Base-by-base conservation (phyloP, 139 green algal genomes). In the Chlorella sp. region DNA sequence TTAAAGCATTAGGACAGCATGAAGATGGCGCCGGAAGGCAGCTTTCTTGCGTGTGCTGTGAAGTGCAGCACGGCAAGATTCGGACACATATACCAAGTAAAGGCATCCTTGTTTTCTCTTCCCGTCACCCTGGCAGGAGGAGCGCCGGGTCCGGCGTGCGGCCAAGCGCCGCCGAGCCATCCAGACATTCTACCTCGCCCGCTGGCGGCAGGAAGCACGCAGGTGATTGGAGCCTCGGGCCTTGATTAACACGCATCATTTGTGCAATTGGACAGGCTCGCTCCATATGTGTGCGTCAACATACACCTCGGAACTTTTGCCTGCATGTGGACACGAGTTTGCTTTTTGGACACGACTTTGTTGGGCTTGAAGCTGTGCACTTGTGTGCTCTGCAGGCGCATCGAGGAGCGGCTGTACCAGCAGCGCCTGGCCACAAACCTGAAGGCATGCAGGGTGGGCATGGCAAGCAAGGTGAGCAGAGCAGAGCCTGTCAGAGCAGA, bases 361-460 rank as follows among this genome's bases (percentile, higher is more conserved):
- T 57, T 57, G 48, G 48, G 48, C 48, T 57, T 57, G 7, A 57
- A 57, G 48, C 48, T 57, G 48, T 57, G 48, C 48, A 57, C 9
- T 57, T 57, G 48, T 79, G 73, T 61, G 3, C 2, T 2, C 12
- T 40, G 48, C 81, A 86, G 83, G 61, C 83, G 83, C 61, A 64
- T 39, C 5, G 76, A 53, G 64, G 90, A 92, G 76, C 84, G 90
- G 28, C 18, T 40, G 57, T 40, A 61, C 48, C 81, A 85, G 75
- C 26, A 69, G 60, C 75, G 76, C 0, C 53, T 86, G 68, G 85
- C 75, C 2, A 48, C 64, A 30, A 84, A 77, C 28, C 57, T 92
- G 2, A 92, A 92, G 57, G 75, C 85, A 5, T 92, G 90, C 61
- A 34, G 90, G 28, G 85, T 92, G 66, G 90, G 86, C 40, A 60